A percentile compares a stretch with the other conserved stretches of the same genome.
These are phyloP conservation scores for Rhododendron vialii DNA, from an alignment of 148 eudicot genomes.

Conservation along the genomic window DNA sequence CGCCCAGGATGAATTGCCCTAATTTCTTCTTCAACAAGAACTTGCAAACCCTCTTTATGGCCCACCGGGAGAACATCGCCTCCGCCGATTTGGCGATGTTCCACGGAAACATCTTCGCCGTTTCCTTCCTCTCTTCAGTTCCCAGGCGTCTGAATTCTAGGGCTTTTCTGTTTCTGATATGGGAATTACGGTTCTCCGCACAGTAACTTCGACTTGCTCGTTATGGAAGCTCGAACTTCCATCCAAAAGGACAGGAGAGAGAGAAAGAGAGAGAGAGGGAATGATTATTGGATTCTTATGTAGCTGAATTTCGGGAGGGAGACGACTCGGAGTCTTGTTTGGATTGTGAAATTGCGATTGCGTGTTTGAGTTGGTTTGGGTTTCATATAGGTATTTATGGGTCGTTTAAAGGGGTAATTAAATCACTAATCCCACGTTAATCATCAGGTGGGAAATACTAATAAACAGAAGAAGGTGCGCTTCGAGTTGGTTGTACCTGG, in stretches of 20 bases:
- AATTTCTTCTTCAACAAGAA: conserved; percentile 85
- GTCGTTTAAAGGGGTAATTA: neutral
- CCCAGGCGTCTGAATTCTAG: neutral
- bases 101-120: conserved; percentile 56
- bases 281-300: neutral
- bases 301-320: neutral
- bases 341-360: neutral
- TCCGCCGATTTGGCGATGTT: conserved; percentile 78
- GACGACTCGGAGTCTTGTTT: neutral
- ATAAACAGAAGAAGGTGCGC: too few relatives aligned
- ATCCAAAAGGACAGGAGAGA: conserved; percentile 13
- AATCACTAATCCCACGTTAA: neutral
- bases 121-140: neutral
- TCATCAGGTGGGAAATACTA: too few relatives aligned
- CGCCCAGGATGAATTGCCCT: conserved; percentile 71
- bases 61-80: conserved; percentile 73
- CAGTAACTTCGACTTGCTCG: neutral
- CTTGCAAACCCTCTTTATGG: conserved; percentile 61
- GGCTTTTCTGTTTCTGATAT: neutral
- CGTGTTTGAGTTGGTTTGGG: neutral
- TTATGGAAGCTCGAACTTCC: conserved; percentile 31
- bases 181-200: neutral
- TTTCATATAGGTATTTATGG: neutral
- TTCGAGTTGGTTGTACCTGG: too few relatives aligned
- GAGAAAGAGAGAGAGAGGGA: neutral